These are phyloP conservation scores for Chalciporus piperatus DNA, from an alignment of 768 basidiomycete genomes.

Conservation along the genomic window DNA sequence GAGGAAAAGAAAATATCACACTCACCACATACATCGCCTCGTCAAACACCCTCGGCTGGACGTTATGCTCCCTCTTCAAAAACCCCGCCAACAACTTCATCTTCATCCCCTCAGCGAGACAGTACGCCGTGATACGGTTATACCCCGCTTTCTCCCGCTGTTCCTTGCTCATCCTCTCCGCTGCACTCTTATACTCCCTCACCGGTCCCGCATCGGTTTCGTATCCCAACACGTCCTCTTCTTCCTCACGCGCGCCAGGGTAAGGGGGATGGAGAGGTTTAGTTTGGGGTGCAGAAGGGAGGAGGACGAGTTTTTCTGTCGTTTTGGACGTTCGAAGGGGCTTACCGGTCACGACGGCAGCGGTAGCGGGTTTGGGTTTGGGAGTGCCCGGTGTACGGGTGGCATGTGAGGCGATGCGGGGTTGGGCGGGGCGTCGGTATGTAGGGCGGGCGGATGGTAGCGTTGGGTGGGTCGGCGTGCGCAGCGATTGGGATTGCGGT, in stretches of 20 bases:
- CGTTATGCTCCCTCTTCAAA: conserved; percentile 91
- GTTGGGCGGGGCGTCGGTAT: conserved; percentile 22
- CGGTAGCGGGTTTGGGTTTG: conserved; percentile 18
- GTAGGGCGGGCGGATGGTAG: conserved; percentile 21
- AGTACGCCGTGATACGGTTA: conserved; percentile 86
- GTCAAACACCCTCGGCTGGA: conserved; percentile 81
- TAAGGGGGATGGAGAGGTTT: conserved; percentile 47
- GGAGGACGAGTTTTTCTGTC: conserved; percentile 83
- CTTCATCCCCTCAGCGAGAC: conserved; percentile 79
- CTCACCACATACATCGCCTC: conserved; percentile 91
- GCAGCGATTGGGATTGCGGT: conserved; percentile 2
- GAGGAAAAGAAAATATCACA: conserved; percentile 7
- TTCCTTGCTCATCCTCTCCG: conserved; percentile 85
- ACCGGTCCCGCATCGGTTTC: conserved; percentile 61
- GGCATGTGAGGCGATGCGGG: conserved; percentile 16
- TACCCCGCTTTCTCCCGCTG: conserved; percentile 80
- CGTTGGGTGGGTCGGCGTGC: conserved; percentile 22
- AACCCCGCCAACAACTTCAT: conserved; percentile 84
- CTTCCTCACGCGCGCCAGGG: conserved; percentile 35
- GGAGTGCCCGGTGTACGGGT: conserved; percentile 11
- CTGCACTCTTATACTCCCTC: conserved; percentile 78
- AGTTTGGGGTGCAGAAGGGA: conserved; percentile 89
- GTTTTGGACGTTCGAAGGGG: conserved; percentile 85
- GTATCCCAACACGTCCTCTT: conserved; percentile 55
- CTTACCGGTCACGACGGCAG: conserved; percentile 38